Evolutionary conservation across 768 basidiomycete species (phyloP), one percentile per base, ranked within the genome.

Genomic region (Tricholoma saponaceum): DNA sequence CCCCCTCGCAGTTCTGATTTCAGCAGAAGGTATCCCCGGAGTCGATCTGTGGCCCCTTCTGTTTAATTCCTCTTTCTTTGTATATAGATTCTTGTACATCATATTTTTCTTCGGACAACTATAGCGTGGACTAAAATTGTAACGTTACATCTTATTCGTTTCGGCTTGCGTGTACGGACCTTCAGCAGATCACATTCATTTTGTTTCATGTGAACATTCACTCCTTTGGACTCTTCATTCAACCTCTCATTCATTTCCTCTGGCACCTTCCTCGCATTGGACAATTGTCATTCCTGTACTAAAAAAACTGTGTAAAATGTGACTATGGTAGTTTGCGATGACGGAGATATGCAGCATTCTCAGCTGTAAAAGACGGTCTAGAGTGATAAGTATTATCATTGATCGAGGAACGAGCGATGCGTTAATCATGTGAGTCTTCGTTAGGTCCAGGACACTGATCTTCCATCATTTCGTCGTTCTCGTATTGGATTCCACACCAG

Each of bases 401-500:
- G 41, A 9, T n/a, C n/a, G n/a, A 41, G 5, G 18, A 43, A 1
- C 18, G 6, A 14, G 3, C 26, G 26, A 4, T 28, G 26, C n/a
- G 26, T 80, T 74, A 92, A 72, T 92, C 89, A 69, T 95, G 92
- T 58, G 81, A 83, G 39, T 90, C 89, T 68, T 95, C 92, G 28
- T 82, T 79, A 41, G 75, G 67, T 6, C 92, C 92, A 5, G 92
- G 92, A 69, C 92, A 95, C 55, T 84, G 76, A 35, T 65, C 69
- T 37, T 72, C 72, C 76, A 95, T 73, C 51, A 90, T 87, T 14
- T 81, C 80, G 5, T 72, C 68, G 60, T 78, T 76, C 5, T 80
- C 78, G 66, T 93, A 95, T 63, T 84, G 80, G 12, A 87, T 81
- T 12, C 92, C 92, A 67, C 92, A 95, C 89, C 91, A 94, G 70